Evolutionary conservation across 169 alveolate species (phyloP).

Genomic region (Eimeria necatrix): DNA sequence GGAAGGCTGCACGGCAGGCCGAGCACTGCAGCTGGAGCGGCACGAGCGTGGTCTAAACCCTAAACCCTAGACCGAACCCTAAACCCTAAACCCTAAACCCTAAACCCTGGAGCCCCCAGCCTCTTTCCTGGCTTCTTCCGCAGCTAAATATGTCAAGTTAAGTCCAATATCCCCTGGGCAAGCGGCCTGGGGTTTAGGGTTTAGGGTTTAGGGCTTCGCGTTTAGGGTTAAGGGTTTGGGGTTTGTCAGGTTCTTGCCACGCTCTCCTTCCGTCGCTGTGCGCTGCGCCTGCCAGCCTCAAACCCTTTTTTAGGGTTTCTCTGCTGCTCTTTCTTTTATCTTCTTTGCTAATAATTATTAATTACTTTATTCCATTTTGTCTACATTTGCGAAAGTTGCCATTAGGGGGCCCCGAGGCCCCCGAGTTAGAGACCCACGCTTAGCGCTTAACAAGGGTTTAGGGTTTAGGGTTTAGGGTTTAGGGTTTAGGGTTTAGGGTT

Average conservation of each 20-base stretch:
- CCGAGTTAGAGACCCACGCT: too few relatives aligned
- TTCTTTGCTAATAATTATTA: too few relatives aligned
- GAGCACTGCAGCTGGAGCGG: neutral
- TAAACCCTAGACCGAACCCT: neutral
- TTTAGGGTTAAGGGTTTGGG: neutral
- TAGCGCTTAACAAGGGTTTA: neutral
- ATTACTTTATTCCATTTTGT: too few relatives aligned
- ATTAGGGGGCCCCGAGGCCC: too few relatives aligned
- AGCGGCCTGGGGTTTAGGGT: too few relatives aligned
- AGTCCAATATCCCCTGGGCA: too few relatives aligned
- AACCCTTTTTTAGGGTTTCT: neutral
- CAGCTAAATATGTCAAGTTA: too few relatives aligned
- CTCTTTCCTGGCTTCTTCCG: too few relatives aligned
- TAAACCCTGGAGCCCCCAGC: neutral
- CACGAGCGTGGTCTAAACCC: neutral
- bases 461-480: constrained; percentile 9
- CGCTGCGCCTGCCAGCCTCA: neutral
- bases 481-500: constrained; percentile 42
- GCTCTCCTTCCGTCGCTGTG: too few relatives aligned
- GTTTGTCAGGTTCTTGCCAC: neutral
- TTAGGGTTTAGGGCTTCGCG: constrained; percentile 20
- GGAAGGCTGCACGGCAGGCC: neutral
- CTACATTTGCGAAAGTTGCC: too few relatives aligned
- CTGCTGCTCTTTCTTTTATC: neutral
- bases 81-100: neutral